Evolutionary conservation across 768 basidiomycete species (phyloP).

Genomic region (Mycena floridula): DNA sequence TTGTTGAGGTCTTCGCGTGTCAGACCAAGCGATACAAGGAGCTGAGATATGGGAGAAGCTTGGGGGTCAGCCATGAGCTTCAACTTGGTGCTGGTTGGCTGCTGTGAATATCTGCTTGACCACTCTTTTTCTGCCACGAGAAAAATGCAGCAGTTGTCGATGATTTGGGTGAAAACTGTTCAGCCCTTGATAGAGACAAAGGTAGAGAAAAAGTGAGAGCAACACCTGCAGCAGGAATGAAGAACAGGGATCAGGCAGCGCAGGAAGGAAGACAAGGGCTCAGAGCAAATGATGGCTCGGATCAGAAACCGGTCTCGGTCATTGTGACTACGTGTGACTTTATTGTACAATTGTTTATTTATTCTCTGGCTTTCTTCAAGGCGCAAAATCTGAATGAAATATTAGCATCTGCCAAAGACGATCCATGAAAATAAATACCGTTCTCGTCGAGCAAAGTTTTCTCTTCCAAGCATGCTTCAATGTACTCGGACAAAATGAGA

Average conservation of each 20-base stretch:
- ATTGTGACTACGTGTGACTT: no score
- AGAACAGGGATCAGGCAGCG: constrained; percentile 6
- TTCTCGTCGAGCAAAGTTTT: constrained; percentile 80
- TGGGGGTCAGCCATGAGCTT: constrained; percentile 25
- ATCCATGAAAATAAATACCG: constrained; percentile 49
- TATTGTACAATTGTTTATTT: neutral
- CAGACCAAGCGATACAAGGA: constrained; percentile 65
- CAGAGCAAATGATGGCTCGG: neutral
- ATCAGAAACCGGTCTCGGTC: neutral
- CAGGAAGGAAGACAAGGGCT: neutral
- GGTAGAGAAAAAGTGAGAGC: constrained; percentile 7
- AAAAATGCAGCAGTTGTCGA: no score
- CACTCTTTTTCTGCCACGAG: neutral
- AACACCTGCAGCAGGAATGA: constrained; percentile 10
- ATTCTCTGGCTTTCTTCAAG: neutral
- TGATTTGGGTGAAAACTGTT: no score
- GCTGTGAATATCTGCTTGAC: constrained; percentile 1
- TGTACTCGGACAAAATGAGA: constrained; percentile 72
- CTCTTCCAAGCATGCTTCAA: constrained; percentile 78
- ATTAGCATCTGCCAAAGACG: neutral
- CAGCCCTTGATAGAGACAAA: constrained; percentile 6
- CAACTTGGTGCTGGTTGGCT: no score
- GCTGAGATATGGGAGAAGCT: constrained; percentile 66
- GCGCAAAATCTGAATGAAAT: neutral
- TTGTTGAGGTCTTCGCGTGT: constrained; percentile 69